Conservation (phyloP, 148 eudicot genomes). For the Tetragonia tetragonoides region DNA sequence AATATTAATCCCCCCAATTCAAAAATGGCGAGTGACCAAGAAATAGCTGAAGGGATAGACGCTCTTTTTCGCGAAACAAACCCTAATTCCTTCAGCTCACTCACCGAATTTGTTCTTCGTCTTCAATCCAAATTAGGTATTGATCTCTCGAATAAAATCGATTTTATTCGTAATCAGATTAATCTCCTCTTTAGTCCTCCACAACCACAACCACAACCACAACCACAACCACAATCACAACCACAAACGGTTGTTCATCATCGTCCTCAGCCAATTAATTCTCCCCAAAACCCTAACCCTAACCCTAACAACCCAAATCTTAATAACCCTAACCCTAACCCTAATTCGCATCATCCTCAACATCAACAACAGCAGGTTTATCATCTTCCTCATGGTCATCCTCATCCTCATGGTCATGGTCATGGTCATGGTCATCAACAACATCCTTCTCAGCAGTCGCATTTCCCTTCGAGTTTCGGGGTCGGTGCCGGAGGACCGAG, state of each 20-base stretch:
- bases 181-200: constrained; percentile 32
- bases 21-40: constrained; percentile 60
- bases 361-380: constrained; percentile 16
- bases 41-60: constrained; percentile 50
- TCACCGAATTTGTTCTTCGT: constrained; percentile 54
- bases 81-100: constrained; percentile 40
- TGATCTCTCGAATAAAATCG: constrained; percentile 55
- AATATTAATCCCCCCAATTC: background rate
- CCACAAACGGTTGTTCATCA: background rate
- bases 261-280: background rate
- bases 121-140: constrained; percentile 64
- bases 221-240: background rate
- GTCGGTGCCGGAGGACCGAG: background rate
- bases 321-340: constrained; percentile 19
- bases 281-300: constrained; percentile 12
- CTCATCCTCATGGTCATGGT: constrained; percentile 15
- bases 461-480: constrained; percentile 8
- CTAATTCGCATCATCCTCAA: constrained; percentile 11
- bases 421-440: background rate
- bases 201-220: constrained; percentile 20
- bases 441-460: background rate
- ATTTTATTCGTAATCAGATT: constrained; percentile 64
- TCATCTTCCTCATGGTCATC: constrained; percentile 19
- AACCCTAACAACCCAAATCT: constrained; percentile 19
- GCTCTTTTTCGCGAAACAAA: constrained; percentile 52